Evolutionary conservation across 1,284 basidiomycete species (phyloP).

Genomic region (Ganoderma resinaceum): DNA sequence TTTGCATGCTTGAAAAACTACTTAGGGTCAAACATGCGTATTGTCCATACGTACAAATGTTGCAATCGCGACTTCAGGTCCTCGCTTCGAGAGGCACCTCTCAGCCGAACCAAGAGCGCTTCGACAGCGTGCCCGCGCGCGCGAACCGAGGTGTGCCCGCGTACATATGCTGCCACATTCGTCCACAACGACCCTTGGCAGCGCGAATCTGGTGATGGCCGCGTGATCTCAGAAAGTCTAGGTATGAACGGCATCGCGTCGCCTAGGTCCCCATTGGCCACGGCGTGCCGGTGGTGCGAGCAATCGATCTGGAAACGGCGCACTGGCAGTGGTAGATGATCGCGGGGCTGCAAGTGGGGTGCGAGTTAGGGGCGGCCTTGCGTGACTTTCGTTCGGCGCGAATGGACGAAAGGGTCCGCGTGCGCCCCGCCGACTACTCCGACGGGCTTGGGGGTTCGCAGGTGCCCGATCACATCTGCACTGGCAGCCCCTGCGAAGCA

Average conservation of each 20-base stretch:
- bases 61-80: background rate
- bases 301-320: background rate
- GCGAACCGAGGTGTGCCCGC: background rate
- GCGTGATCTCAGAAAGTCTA: background rate
- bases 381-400: background rate
- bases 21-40: background rate
- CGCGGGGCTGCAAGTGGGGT: background rate
- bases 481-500: too few species aligned
- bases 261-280: background rate
- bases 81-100: background rate
- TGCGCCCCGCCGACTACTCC: background rate
- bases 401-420: background rate
- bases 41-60: background rate
- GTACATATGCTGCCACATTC: slow-evolving; percentile 9
- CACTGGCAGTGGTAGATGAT: background rate
- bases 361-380: background rate
- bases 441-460: background rate
- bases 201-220: background rate
- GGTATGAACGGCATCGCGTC: background rate
- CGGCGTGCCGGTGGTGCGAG: background rate
- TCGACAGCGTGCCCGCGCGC: background rate
- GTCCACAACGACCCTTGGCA: background rate
- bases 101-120: background rate
- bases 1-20: background rate
- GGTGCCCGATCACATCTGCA: background rate